Conservation (phyloP, 2,329 filamentous ascomycete genomes). For the Pestalotiopsis sp. region DNA sequence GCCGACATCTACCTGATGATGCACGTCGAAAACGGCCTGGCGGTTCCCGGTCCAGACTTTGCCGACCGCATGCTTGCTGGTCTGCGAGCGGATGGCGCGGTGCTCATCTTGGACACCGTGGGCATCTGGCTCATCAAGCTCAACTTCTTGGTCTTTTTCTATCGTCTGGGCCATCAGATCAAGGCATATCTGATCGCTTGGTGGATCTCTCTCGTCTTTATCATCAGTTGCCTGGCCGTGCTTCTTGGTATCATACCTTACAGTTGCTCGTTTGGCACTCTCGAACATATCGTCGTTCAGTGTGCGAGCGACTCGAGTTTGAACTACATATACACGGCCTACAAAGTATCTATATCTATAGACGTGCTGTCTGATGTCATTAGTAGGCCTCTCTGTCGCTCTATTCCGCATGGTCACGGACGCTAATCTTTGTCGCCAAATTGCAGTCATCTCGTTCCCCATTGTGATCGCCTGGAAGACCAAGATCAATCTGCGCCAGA, state of each 20-base stretch:
- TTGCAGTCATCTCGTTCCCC: conserved; percentile 21
- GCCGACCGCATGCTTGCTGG: neutral
- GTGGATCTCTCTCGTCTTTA: conserved; percentile 19
- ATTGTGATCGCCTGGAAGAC: conserved; percentile 20
- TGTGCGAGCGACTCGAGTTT: neutral
- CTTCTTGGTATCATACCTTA: conserved; percentile 15
- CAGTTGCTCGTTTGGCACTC: conserved; percentile 17
- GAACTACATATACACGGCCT: conserved; percentile 15
- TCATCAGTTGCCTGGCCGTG: conserved; percentile 11
- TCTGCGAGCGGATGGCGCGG: neutral
- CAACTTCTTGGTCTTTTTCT: conserved; percentile 21
- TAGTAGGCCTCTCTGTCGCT: conserved; percentile 15
- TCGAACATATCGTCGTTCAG: conserved; percentile 11
- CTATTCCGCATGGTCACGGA: neutral
- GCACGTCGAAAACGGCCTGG: neutral
- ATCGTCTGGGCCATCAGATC: conserved; percentile 14
- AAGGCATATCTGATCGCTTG: conserved; percentile 16
- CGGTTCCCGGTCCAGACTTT: neutral
- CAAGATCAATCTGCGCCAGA: conserved; percentile 19
- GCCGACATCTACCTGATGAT: neutral
- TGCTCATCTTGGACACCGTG: neutral
- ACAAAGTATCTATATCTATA: conserved; percentile 8
- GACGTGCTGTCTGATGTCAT: conserved; percentile 19
- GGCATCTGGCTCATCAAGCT: conserved; percentile 20
- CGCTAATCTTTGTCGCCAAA: neutral